Evolutionary conservation across 2,329 filamentous ascomycete species (phyloP).

Genomic region (Aspergillus clavatus): DNA sequence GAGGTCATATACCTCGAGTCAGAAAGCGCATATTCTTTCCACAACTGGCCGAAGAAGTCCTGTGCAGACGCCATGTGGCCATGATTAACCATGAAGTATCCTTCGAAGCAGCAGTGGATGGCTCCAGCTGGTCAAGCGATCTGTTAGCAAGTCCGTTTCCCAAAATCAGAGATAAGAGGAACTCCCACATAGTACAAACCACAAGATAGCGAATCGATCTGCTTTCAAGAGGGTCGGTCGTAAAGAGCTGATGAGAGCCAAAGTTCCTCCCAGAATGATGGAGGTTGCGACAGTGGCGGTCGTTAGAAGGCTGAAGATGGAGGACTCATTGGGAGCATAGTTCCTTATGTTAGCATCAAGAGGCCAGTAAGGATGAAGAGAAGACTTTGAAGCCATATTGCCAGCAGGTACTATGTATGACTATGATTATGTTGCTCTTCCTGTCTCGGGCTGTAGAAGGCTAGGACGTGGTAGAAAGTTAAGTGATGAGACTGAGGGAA

Average conservation of each 20-base stretch:
- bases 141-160: constrained; percentile 1
- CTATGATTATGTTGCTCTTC: background rate
- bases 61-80: constrained; percentile 60
- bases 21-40: constrained; percentile 87
- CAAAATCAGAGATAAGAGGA: background rate
- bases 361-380: constrained; percentile 66
- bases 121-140: constrained; percentile 34
- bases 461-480: too few relatives aligned
- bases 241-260: constrained; percentile 48
- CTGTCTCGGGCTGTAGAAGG: too few relatives aligned
- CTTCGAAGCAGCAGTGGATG: constrained; percentile 78
- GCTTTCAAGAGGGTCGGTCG: constrained; percentile 49
- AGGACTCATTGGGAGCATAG: constrained; percentile 63
- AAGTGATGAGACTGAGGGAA: too few relatives aligned
- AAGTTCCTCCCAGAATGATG: constrained; percentile 55
- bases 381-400: constrained; percentile 4
- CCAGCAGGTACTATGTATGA: background rate
- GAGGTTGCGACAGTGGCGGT: constrained; percentile 56
- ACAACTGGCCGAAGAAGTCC: constrained; percentile 74
- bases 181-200: constrained; percentile 68
- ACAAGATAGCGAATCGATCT: constrained; percentile 61
- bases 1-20: constrained; percentile 82
- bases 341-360: constrained; percentile 56
- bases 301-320: constrained; percentile 54
- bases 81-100: constrained; percentile 73